Conservation (phyloP, 805 yeast species). For the Monosporozyma aerobia region DNA sequence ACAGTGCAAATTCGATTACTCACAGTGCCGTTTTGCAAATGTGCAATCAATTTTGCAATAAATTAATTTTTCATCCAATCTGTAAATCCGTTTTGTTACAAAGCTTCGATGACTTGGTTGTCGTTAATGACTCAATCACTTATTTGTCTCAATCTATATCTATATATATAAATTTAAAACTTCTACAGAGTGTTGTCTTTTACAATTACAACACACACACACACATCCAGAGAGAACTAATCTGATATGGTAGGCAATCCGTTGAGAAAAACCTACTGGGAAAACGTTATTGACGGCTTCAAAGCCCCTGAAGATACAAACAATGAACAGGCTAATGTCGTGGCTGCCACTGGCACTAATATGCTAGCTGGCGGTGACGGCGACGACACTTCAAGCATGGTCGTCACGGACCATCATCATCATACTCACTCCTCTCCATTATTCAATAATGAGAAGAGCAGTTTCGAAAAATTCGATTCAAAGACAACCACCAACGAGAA, state of each 20-base stretch:
- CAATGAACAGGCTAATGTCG: background rate
- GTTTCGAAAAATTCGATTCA: background rate
- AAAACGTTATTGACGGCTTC: conserved; percentile 15
- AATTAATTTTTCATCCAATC: no score
- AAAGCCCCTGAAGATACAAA: conserved; percentile 3
- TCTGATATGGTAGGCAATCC: conserved; percentile 8
- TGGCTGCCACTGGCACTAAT: background rate
- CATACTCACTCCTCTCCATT: background rate
- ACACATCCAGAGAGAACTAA: no score
- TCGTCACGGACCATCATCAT: background rate
- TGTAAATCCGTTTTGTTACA: no score
- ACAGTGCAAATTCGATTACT: no score
- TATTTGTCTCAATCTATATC: background rate
- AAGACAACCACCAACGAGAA: background rate
- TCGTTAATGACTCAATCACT: background rate
- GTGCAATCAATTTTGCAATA: no score
- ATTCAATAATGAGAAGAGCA: background rate
- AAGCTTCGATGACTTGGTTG: no score
- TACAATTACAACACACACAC: background rate
- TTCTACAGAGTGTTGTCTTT: no score
- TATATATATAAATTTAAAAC: background rate
- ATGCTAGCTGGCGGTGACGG: no score
- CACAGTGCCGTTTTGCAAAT: no score
- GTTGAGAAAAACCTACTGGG: conserved; percentile 14
- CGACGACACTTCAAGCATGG: background rate